Evolutionary conservation across 257 asterid genomes (phyloP).

Genomic region (Thymus quinquecostatus): DNA sequence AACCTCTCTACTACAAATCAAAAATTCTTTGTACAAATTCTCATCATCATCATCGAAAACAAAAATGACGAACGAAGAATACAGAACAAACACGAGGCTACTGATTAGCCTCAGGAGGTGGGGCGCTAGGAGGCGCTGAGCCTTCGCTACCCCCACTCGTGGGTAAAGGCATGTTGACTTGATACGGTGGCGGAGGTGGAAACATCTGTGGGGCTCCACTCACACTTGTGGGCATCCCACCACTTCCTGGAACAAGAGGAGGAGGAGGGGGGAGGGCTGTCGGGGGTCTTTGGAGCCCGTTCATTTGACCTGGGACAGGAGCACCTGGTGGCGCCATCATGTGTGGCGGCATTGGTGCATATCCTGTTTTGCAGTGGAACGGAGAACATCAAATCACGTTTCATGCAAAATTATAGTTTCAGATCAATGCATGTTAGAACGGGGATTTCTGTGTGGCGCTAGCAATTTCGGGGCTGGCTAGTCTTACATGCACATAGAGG

Average conservation of each 20-base stretch:
- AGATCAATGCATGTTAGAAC: neutral
- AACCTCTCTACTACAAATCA: conserved; percentile 19
- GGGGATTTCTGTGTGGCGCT: neutral
- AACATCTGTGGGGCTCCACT: conserved; percentile 55
- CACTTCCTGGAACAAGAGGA: conserved; percentile 66
- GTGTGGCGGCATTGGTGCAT: conserved; percentile 59
- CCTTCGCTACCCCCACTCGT: conserved; percentile 49
- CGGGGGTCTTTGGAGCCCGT: conserved; percentile 67
- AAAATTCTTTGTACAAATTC: conserved; percentile 34
- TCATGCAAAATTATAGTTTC: neutral
- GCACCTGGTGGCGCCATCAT: conserved; percentile 77
- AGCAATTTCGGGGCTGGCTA: neutral
- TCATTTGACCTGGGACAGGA: conserved; percentile 67
- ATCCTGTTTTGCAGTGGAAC: conserved; percentile 49
- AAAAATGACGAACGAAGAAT: conserved; percentile 15
- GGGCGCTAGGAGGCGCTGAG: conserved; percentile 44
- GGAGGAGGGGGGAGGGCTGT: conserved; percentile 36
- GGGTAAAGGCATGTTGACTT: conserved; percentile 53
- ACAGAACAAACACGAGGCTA: conserved; percentile 27
- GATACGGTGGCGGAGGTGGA: conserved; percentile 62
- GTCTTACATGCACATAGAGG: neutral
- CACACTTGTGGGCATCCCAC: conserved; percentile 50
- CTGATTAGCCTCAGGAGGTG: conserved; percentile 51
- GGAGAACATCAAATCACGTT: neutral
- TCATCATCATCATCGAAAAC: conserved; percentile 14